Conservation (phyloP, 805 yeast species). For the Cyberlindnera amylophila region DNA sequence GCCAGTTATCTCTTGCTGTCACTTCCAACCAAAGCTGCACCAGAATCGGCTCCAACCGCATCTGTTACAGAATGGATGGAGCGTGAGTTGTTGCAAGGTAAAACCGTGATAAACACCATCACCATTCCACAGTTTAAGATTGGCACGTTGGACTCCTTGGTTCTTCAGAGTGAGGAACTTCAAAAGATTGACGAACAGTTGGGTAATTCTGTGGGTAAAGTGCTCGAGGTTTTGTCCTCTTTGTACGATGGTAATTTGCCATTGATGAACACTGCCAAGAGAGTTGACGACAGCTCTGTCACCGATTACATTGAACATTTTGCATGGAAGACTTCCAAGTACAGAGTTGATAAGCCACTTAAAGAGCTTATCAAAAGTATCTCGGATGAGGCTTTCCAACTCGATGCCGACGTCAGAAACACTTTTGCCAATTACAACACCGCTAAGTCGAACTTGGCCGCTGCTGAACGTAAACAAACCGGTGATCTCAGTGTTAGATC, state of each 20-base stretch:
- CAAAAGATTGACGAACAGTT: slow-evolving; percentile 79
- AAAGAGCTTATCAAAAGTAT: slow-evolving; percentile 68
- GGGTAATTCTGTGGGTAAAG: slow-evolving; percentile 62
- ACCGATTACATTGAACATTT: slow-evolving; percentile 69
- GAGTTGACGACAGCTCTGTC: slow-evolving; percentile 50
- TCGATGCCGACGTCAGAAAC: slow-evolving; percentile 82
- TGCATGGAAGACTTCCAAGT: slow-evolving; percentile 86
- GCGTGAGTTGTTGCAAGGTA: slow-evolving; percentile 51
- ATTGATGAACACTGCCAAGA: slow-evolving; percentile 44
- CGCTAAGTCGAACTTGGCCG: slow-evolving; percentile 78
- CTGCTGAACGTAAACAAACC: slow-evolving; percentile 88
- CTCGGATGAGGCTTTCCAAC: slow-evolving; percentile 70
- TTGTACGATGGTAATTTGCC: slow-evolving; percentile 41
- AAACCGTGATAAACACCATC: slow-evolving; percentile 51
- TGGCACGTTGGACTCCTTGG: slow-evolving; percentile 90
- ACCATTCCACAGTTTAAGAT: slow-evolving; percentile 83
- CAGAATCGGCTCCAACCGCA: slow-evolving; percentile 44
- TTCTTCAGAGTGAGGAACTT: slow-evolving; percentile 87
- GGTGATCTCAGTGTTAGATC: slow-evolving; percentile 93
- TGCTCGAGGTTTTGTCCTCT: slow-evolving; percentile 64
- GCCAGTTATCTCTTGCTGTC: slow-evolving; percentile 52
- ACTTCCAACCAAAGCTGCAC: slow-evolving; percentile 50
- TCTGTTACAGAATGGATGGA: slow-evolving; percentile 51
- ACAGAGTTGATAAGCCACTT: slow-evolving; percentile 78
- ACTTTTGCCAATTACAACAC: slow-evolving; percentile 70